Conservation (phyloP, 169 alveolate genomes). For the Plasmodium billcollinsi region DNA sequence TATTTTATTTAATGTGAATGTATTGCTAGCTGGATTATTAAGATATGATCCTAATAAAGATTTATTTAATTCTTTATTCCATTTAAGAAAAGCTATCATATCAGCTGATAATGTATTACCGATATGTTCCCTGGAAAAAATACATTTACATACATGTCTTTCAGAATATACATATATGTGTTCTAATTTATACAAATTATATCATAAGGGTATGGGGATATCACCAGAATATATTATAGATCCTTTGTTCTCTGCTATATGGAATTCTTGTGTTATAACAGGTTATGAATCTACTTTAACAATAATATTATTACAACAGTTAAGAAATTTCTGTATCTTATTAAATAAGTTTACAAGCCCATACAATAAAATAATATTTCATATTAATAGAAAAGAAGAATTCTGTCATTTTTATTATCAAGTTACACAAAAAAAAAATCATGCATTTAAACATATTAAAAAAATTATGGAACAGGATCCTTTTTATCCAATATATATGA, state of each 20-base stretch:
- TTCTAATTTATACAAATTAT: slow-evolving; percentile 60
- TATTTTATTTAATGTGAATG: slow-evolving; percentile 86
- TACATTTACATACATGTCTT: slow-evolving; percentile 85
- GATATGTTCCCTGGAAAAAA: slow-evolving; percentile 87
- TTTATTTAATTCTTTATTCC: slow-evolving; percentile 79
- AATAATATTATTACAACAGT: slow-evolving; percentile 77
- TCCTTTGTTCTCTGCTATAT: slow-evolving; percentile 81
- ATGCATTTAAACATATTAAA: slow-evolving; percentile 58
- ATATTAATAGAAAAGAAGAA: slow-evolving; percentile 77
- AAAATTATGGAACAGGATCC: slow-evolving; percentile 22
- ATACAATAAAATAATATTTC: slow-evolving; percentile 68
- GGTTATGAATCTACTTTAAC: slow-evolving; percentile 82
- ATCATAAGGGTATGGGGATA: slow-evolving; percentile 49
- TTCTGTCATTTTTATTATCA: slow-evolving; percentile 66
- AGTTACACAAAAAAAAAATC: slow-evolving; percentile 80
- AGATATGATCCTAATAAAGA: slow-evolving; percentile 84
- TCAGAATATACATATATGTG: slow-evolving; percentile 86
- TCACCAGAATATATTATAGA: slow-evolving; percentile 76
- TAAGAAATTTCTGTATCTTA: slow-evolving; percentile 80
- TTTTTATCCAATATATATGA: slow-evolving; percentile 60
- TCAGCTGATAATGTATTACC: slow-evolving; percentile 91
- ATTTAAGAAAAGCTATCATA: slow-evolving; percentile 84
- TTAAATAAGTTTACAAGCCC: slow-evolving; percentile 81
- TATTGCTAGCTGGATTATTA: slow-evolving; percentile 89
- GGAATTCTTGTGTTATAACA: slow-evolving; percentile 86